These are phyloP conservation scores for Ogataea trehaloabstinens DNA, from an alignment of 805 yeast species.

Conservation along the genomic window DNA sequence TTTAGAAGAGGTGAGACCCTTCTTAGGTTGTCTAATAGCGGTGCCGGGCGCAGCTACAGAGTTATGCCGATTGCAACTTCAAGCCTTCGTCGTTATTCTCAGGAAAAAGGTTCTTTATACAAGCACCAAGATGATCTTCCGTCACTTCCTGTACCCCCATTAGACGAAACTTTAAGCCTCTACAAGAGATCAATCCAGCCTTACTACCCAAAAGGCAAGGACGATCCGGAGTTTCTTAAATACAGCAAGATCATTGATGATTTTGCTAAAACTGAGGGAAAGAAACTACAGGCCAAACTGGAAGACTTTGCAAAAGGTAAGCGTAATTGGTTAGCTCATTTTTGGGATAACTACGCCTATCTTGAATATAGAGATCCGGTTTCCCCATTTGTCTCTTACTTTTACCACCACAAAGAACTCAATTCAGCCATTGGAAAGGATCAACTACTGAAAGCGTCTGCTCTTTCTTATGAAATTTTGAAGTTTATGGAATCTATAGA, in stretches of 20 bases:
- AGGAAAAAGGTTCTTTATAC: conserved; percentile 63
- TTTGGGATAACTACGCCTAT: conserved; percentile 95
- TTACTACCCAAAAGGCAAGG: conserved; percentile 49
- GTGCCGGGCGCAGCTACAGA: background rate
- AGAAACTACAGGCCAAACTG: conserved; percentile 72
- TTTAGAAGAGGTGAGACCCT: background rate
- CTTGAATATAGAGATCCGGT: conserved; percentile 89
- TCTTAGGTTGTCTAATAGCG: background rate
- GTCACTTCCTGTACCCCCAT: conserved; percentile 80
- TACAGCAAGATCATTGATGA: conserved; percentile 62
- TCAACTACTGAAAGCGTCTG: conserved; percentile 73
- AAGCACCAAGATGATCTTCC: conserved; percentile 75
- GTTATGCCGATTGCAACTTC: conserved; percentile 6
- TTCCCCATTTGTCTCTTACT: conserved; percentile 92
- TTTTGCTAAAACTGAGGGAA: conserved; percentile 60
- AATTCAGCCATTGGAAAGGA: conserved; percentile 53
- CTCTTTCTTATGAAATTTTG: conserved; percentile 63
- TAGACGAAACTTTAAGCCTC: conserved; percentile 64
- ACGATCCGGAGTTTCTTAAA: conserved; percentile 31
- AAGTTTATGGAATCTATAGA: conserved; percentile 68
- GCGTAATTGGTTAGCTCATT: conserved; percentile 86
- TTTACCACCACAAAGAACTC: conserved; percentile 77
- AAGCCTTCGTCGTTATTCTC: background rate
- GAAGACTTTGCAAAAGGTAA: conserved; percentile 49
- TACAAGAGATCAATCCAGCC: conserved; percentile 78